Conservation (phyloP, 768 basidiomycete genomes). For the Boletus subcaerulescens region DNA sequence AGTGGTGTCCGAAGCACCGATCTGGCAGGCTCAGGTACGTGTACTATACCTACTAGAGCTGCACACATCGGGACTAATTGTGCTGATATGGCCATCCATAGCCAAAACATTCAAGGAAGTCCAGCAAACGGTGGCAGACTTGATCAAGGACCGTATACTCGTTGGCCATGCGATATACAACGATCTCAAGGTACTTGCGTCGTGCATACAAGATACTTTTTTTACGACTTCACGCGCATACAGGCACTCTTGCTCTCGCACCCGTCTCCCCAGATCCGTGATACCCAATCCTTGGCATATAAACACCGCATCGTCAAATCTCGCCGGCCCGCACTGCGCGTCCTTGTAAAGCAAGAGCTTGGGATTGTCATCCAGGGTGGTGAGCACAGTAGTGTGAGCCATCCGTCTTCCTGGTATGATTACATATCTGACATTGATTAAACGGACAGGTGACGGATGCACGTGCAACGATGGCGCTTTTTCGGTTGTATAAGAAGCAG, state of each 20-base stretch:
- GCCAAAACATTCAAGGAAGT: conserved; percentile 78
- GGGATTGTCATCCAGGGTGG: conserved; percentile 79
- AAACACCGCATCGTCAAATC: conserved; percentile 61
- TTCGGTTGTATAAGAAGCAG: conserved; percentile 71
- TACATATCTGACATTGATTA: background rate
- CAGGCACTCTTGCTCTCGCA: conserved; percentile 69
- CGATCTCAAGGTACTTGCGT: conserved; percentile 64
- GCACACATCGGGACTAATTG: background rate
- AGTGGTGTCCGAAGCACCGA: conserved; percentile 62
- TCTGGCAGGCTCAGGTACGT: conserved; percentile 56
- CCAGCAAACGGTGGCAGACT: conserved; percentile 70
- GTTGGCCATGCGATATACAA: conserved; percentile 92
- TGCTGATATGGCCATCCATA: conserved; percentile 23
- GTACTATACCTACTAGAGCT: background rate
- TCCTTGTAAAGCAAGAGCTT: conserved; percentile 77
- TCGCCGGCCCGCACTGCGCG: conserved; percentile 71
- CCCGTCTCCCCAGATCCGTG: conserved; percentile 58
- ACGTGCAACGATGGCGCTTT: conserved; percentile 93
- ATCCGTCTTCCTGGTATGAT: background rate
- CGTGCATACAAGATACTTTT: background rate
- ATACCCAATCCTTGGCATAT: conserved; percentile 63
- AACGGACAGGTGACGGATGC: conserved; percentile 79
- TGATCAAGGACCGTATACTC: conserved; percentile 75
- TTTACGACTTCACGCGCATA: background rate
- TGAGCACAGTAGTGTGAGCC: conserved; percentile 84